Base-by-base conservation (phyloP, 2,329 filamentous ascomycete species). In the Pyricularia sp. region DNA sequence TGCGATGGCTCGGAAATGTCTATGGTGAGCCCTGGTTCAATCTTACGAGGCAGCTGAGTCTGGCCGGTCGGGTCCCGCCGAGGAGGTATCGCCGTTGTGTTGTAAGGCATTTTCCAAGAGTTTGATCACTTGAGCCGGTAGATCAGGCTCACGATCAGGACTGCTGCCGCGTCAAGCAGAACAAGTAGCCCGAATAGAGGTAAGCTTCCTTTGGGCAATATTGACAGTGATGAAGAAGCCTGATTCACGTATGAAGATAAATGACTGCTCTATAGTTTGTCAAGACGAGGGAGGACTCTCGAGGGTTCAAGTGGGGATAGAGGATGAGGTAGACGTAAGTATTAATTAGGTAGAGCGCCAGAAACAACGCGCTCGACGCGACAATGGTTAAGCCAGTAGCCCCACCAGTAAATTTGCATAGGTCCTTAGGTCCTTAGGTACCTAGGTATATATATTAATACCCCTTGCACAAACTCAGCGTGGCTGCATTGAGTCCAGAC, bases 11-110 rank as follows among this genome's bases (percentile, higher is more conserved):
- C n/a, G 10, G 11, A 6, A 50, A 31, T 33, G 2, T 36, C 6
- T 55, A 9, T n/a, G 36, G 12, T 23, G 65, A 23, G 42, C 2
- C 10, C 1, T 9, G 36, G 26, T 28, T 11, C 17, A 30, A 61
- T 67, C 91, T 80, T 83, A 97, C 94, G 83, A 10, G 94, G 94
- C 36, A 98, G 86, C 73, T 92, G 90, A 26, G 92, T 91, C 72
- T 93, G 90, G 73, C 94, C 94, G 2, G 92, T 96, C 64, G 92
- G 87, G 79, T 97, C 93, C 77, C 92, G 90, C 17, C 90, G 83
- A 58, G 91, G 92, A 72, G 90, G 87, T 69, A 95, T 95, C 23
- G 92, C 90, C 3, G 89, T 89, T 73, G 92, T 94, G 80, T 97
- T 97, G 82, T 95, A 94, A 30, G 94, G 92, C 94, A 98, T 97